A percentile compares a stretch with the other conserved stretches of the same genome.
Evolutionary conservation across 208 protist species (phyloP).

Genomic region (Lotmaria passim): DNA sequence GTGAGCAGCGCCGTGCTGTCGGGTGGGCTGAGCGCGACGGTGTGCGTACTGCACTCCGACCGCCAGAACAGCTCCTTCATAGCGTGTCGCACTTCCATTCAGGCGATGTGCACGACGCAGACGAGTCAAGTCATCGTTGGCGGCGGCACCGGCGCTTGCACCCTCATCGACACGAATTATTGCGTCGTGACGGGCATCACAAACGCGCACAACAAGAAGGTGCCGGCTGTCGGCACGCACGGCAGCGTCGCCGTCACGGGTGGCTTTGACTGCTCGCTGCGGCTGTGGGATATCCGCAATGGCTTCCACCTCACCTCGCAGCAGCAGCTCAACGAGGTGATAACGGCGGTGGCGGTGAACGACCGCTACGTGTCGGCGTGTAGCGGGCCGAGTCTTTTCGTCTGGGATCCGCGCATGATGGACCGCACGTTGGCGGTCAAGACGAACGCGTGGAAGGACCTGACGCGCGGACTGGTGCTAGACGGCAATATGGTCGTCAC

Average conservation of each 20-base stretch:
- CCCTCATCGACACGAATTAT: constrained; percentile 71
- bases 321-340: constrained; percentile 61
- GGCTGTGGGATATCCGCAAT: constrained; percentile 82
- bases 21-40: constrained; percentile 83
- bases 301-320: constrained; percentile 70
- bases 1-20: constrained; percentile 82
- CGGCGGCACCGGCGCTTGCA: constrained; percentile 80
- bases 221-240: constrained; percentile 79
- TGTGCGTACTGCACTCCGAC: constrained; percentile 89
- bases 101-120: constrained; percentile 82
- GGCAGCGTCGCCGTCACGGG: constrained; percentile 73
- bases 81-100: constrained; percentile 80
- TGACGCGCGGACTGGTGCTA: constrained; percentile 86
- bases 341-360: constrained; percentile 79
- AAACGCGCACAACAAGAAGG: constrained; percentile 81
- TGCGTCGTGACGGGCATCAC: constrained; percentile 73
- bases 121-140: constrained; percentile 76
- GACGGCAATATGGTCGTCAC: constrained; percentile 78
- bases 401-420: constrained; percentile 85
- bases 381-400: constrained; percentile 79
- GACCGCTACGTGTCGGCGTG: constrained; percentile 75
- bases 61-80: constrained; percentile 88
- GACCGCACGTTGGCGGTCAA: constrained; percentile 58
- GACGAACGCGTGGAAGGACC: constrained; percentile 82
- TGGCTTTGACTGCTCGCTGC: constrained; percentile 83